phyloP scores from a whole-genome alignment of 192 early-diverging fungal species.

The Coemansia aciculifera region DNA sequence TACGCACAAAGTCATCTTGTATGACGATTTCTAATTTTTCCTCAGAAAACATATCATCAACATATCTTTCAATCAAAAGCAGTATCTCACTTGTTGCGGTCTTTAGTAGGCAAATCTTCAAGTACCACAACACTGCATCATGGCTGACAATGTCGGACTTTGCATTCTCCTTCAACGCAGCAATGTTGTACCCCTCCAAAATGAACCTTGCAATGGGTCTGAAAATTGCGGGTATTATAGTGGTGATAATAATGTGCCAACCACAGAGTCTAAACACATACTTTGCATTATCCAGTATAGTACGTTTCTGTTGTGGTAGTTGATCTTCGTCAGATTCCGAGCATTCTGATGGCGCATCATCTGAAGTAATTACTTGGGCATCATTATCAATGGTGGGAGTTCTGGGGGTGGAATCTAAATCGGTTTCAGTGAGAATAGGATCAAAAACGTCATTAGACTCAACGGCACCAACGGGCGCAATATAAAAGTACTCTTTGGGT shows the following conservation, averaged over 20 bases:
- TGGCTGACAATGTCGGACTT: not conserved
- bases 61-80: not conserved
- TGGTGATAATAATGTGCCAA: not conserved
- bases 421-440: not conserved
- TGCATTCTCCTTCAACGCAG: conserved; percentile 8
- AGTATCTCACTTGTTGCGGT: not conserved
- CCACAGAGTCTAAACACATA: not conserved
- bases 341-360: not conserved
- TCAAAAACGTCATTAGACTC: not conserved
- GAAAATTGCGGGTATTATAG: not conserved
- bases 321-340: not conserved
- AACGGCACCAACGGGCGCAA: not conserved
- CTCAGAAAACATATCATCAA: not conserved
- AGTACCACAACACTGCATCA: conserved; percentile 3
- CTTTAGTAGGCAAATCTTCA: not conserved
- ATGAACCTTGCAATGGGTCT: conserved; percentile 17
- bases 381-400: not conserved
- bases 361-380: not conserved
- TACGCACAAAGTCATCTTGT: not conserved
- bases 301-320: not conserved
- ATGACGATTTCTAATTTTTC: not conserved
- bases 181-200: conserved; percentile 28
- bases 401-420: not conserved
- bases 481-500: not conserved
- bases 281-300: not conserved